Evolutionary conservation across 495 filamentous ascomycete species (phyloP), one percentile per base, ranked within the genome.

Genomic region (Trichocladium antarcticum): DNA sequence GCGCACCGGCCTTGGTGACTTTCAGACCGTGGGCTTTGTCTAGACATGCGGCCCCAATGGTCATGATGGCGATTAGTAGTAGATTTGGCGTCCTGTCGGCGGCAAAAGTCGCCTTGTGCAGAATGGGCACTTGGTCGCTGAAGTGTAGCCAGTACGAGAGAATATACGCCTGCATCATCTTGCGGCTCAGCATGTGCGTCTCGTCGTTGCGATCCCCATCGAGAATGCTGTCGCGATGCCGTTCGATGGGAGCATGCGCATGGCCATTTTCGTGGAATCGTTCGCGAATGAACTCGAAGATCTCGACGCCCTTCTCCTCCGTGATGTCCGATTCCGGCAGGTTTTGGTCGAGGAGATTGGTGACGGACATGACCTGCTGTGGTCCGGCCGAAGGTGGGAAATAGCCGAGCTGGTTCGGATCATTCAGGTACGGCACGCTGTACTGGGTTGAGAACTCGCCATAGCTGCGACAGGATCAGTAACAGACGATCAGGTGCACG

Each of bases 131-230:
- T 60, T 98, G 92, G 44, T 88, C 80, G 66, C 93, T 93, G 55
- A 96, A 94, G 62, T 96, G 87, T 43, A 82, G 73, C 92, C 92
- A 98, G 64, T 87, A 98, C 12, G 88, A 92, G 5, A 80, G 78
- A 57, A 97, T 88, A 62, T 96, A 98, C 8, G 81, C 80, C 67
- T 95, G 87, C 85, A 98, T 93, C 84, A 92, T 95, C 57, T 81
- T 82, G 47, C 89, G 69, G 57, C 90, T 94, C 49, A 96, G 68
- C 57, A 93, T 81, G 61, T 96, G 90, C 22, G 55, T 64, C 37
- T 74, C 80, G 21, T 81, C 76, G 49, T 82, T 78, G 45, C 81
- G 75, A 48, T 92, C 82, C 15, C 88, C 89, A 16, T 87, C 81
- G 55, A 92, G 71, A 29, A 95, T 75, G 42, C 75, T 77, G 40